Conservation (phyloP, 768 basidiomycete species). For the Brasilioporus rufonigricans region DNA sequence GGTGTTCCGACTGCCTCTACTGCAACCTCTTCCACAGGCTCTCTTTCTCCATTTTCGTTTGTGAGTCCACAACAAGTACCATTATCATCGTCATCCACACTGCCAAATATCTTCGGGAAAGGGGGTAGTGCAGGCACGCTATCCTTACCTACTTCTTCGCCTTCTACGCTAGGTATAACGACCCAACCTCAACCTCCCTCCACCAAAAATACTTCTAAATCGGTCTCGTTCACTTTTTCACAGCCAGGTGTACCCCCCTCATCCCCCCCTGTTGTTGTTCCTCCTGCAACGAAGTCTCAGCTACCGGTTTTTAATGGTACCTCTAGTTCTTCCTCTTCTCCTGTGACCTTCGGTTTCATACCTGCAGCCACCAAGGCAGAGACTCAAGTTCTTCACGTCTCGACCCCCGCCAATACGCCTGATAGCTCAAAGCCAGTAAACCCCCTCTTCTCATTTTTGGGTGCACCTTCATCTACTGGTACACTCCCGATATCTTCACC, state of each 20-base stretch:
- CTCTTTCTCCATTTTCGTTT: slow-evolving; percentile 18
- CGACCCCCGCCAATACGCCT: background rate
- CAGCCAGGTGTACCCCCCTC: slow-evolving; percentile 23
- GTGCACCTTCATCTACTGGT: slow-evolving; percentile 6
- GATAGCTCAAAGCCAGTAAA: slow-evolving; percentile 14
- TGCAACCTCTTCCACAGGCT: slow-evolving; percentile 6
- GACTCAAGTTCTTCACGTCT: background rate
- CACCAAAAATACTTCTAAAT: slow-evolving; percentile 11
- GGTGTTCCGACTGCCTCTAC: slow-evolving; percentile 6
- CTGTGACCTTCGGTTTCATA: slow-evolving; percentile 7
- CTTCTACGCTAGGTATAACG: slow-evolving; percentile 3
- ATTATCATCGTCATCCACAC: slow-evolving; percentile 9
- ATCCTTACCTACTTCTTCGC: slow-evolving; percentile 2
- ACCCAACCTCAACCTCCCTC: slow-evolving; percentile 11
- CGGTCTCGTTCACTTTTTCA: slow-evolving; percentile 10
- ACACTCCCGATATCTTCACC: slow-evolving; percentile 5
- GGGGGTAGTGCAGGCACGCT: slow-evolving; percentile 12
- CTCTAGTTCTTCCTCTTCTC: slow-evolving; percentile 1
- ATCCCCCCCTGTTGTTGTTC: slow-evolving; percentile 8
- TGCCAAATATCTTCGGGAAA: slow-evolving; percentile 35
- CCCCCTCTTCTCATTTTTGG: slow-evolving; percentile 23
- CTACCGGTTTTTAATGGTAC: slow-evolving; percentile 19
- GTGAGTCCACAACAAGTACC: slow-evolving; percentile 12
- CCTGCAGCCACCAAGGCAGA: slow-evolving; percentile 9
- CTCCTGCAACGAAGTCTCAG: slow-evolving; percentile 10